Base-by-base conservation (phyloP, 208 protist genomes). In the Borovskyia barvae region DNA sequence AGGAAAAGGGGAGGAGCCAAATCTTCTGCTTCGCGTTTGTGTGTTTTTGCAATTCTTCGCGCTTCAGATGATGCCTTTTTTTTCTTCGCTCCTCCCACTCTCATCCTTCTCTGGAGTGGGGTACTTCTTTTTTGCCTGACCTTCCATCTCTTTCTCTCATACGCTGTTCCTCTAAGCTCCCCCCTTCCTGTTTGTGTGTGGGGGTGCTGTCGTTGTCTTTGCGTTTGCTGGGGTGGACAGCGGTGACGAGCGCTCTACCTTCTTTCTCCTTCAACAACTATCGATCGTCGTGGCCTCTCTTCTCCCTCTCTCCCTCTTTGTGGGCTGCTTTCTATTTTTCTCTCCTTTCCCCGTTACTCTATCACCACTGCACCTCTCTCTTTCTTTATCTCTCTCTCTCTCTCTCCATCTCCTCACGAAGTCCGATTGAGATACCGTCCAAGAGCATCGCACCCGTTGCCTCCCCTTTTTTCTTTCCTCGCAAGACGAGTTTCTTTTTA, bases 321-420 rank as follows among this genome's bases (percentile, higher is more conserved):
- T n/a, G n/a, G n/a, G n/a, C n/a, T 14, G 14, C 11, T 39, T 39
- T 53, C 29, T 53, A n/a, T 48, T 52, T 56, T 36, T 39, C 40
- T 33, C 39, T 47, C 39, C 11, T 48, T 2, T 56, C 42, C 19
- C 55, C 59, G 29, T 46, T 20, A 12, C 30, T 58, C 15, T 35
- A 32, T 49, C 15, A 33, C 30, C 20, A 28, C 47, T 30, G 15
- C 14, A 9, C 2, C 26, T 8, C 12, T 14, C 3, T 24, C 41
- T 19, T 64, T 7, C 26, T 2, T 40, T 22, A 14, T 19, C 14
- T 42, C 46, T 3, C 15, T 46, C 22, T 45, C 45, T 36, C 33
- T 36, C 25, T 11, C 19, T 53, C 22, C 14, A 5, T n/a, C n/a
- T n/a, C n/a, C n/a, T n/a, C n/a, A n/a, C n/a, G n/a, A n/a, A n/a